Evolutionary conservation across 371 early-diverging fungal genomes (phyloP).

Genomic region (Cokeromyces recurvatus): DNA sequence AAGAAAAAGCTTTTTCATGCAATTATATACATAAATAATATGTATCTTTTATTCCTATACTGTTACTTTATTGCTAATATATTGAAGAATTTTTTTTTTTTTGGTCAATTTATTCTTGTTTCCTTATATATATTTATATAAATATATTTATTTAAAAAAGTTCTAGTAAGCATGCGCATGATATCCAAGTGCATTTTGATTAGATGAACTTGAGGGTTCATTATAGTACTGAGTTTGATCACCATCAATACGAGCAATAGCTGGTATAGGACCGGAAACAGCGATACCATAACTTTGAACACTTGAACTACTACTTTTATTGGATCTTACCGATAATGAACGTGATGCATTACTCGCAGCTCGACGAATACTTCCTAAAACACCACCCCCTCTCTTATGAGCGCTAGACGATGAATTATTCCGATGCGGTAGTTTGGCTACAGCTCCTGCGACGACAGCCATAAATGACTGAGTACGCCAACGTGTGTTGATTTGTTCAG

Average conservation of each 20-base stretch:
- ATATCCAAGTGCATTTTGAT: background rate
- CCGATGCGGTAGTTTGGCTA: conserved; percentile 28
- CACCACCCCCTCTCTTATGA: conserved; percentile 5
- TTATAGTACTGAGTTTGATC: conserved; percentile 9
- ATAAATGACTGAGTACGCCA: conserved; percentile 34
- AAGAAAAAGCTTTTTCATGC: no score
- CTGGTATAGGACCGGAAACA: conserved; percentile 19
- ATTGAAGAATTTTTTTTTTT: no score
- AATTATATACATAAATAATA: no score
- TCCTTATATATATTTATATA: background rate
- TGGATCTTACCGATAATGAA: conserved; percentile 8
- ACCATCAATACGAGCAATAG: conserved; percentile 23
- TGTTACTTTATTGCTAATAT: no score
- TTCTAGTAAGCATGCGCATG: conserved; percentile 24
- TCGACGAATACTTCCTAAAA: conserved; percentile 25
- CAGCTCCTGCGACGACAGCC: conserved; percentile 35
- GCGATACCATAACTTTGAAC: conserved; percentile 26
- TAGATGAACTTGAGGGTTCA: conserved; percentile 7
- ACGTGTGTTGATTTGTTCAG: conserved; percentile 25
- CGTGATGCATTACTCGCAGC: conserved; percentile 27
- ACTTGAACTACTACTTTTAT: conserved; percentile 1
- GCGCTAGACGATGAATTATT: conserved; percentile 10
- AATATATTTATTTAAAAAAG: background rate
- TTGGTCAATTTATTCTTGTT: background rate
- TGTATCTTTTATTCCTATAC: no score